Evolutionary conservation across 1,139 yeast genomes (phyloP).

Genomic region (Pichia sp.): DNA sequence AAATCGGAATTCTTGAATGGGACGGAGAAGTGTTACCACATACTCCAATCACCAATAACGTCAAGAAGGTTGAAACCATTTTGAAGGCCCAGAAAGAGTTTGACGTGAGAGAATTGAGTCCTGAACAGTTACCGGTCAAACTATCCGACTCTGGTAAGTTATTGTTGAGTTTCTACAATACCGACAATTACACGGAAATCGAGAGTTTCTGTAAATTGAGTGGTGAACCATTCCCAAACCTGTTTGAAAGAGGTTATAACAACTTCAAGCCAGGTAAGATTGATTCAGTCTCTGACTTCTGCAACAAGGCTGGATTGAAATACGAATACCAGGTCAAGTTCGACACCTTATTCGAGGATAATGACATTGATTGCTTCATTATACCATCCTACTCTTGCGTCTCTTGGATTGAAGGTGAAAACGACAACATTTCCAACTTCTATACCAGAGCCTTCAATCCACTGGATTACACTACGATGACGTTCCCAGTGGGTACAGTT

Average conservation of each 20-base stretch:
- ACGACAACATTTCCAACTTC: slow-evolving; percentile 17
- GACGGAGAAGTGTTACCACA: slow-evolving; percentile 32
- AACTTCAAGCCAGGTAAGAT: slow-evolving; percentile 8
- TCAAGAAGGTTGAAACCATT: slow-evolving; percentile 24
- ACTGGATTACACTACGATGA: slow-evolving; percentile 42
- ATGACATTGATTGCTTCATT: slow-evolving; percentile 28
- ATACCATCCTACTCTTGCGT: slow-evolving; percentile 28
- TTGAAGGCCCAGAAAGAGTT: slow-evolving; percentile 22
- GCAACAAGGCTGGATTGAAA: slow-evolving; percentile 23
- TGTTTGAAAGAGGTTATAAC: slow-evolving; percentile 10
- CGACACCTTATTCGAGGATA: slow-evolving; percentile 26
- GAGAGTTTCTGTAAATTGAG: slow-evolving; percentile 26
- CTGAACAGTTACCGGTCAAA: slow-evolving; percentile 24
- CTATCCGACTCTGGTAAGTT: slow-evolving; percentile 18
- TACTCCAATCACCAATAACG: slow-evolving; percentile 45
- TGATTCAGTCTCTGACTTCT: slow-evolving; percentile 10
- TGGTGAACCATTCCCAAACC: slow-evolving; percentile 35
- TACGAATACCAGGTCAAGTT: slow-evolving; percentile 27
- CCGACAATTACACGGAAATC: slow-evolving; percentile 42
- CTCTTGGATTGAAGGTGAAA: slow-evolving; percentile 24
- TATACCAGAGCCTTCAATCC: slow-evolving; percentile 44
- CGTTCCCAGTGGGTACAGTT: slow-evolving; percentile 45
- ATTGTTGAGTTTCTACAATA: slow-evolving; percentile 33
- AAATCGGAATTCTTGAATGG: slow-evolving; percentile 28
- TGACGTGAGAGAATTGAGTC: slow-evolving; percentile 32